A percentile compares a stretch with the other conserved stretches of the same genome.
phyloP scores from a whole-genome alignment of 805 yeast genomes.

The Maudiozyma turicensis region DNA sequence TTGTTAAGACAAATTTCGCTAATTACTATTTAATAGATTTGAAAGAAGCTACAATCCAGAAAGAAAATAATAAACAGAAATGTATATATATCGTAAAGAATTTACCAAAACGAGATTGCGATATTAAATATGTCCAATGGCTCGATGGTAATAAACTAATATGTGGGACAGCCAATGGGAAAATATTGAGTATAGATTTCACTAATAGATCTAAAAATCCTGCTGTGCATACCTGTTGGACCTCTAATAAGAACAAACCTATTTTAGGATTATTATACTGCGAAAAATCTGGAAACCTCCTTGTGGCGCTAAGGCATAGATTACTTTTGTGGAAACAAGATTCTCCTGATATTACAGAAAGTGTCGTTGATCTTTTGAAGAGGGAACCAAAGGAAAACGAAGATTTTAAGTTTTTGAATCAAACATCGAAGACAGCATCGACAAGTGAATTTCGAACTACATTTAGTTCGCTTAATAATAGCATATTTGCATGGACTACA shows the following conservation, averaged over 20 bases:
- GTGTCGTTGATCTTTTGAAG: conserved; percentile 12
- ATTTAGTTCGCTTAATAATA: conserved; percentile 19
- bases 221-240: not conserved
- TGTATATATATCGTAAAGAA: conserved; percentile 8
- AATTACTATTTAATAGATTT: conserved; percentile 20
- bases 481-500: conserved; percentile 39
- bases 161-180: conserved; percentile 20
- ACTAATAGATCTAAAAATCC: conserved; percentile 1
- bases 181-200: conserved; percentile 11
- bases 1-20: conserved; percentile 25
- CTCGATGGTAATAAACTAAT: conserved; percentile 8
- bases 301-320: conserved; percentile 16
- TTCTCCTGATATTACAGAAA: not conserved
- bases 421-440: not conserved
- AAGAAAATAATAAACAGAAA: not conserved
- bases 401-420: conserved; percentile 30
- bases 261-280: conserved; percentile 22
- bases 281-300: conserved; percentile 3
- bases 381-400: conserved; percentile 30
- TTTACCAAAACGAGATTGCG: conserved; percentile 17
- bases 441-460: conserved; percentile 24
- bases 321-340: conserved; percentile 15
- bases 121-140: conserved; percentile 19
- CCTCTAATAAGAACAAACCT: conserved; percentile 1
- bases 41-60: not conserved